These are phyloP conservation scores for Petunia hybrid DNA, from an alignment of 305 asterid genomes.

Conservation along the genomic window DNA sequence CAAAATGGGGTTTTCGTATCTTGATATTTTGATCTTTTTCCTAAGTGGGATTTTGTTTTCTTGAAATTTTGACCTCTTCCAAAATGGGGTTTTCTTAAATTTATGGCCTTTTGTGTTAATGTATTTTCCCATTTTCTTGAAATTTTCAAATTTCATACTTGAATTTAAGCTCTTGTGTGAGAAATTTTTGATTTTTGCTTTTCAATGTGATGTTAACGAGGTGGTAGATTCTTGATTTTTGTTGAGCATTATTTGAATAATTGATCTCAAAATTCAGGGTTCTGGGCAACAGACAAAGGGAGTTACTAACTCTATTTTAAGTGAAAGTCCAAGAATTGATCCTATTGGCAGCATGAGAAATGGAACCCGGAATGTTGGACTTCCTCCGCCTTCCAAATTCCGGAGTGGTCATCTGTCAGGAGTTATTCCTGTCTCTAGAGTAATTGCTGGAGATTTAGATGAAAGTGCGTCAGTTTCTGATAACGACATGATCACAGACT, in stretches of 20 bases:
- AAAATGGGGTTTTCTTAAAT: not conserved
- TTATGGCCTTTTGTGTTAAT: not conserved
- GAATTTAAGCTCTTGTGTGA: conserved; percentile 14
- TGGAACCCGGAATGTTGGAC: conserved; percentile 46
- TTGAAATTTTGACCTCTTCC: not conserved
- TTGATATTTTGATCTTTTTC: not conserved
- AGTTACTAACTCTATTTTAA: conserved; percentile 41
- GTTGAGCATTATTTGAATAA: conserved; percentile 18
- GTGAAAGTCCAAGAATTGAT: conserved; percentile 44
- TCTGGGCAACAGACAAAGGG: conserved; percentile 46
- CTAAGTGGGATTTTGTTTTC: conserved; percentile 1
- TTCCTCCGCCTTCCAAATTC: conserved; percentile 55
- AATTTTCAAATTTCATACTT: conserved; percentile 29
- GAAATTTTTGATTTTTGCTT: not conserved
- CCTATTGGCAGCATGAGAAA: conserved; percentile 45
- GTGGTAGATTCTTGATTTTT: conserved; percentile 13
- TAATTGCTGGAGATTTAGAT: conserved; percentile 46
- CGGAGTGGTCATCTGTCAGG: conserved; percentile 53
- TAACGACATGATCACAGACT: conserved; percentile 51
- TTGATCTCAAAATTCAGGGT: conserved; percentile 43
- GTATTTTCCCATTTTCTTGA: not conserved
- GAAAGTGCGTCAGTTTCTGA: conserved; percentile 50
- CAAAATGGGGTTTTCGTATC: not conserved
- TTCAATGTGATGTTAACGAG: not conserved
- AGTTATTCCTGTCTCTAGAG: conserved; percentile 48